These are phyloP conservation scores for Scedosporium minutisporum DNA, from an alignment of 2,329 filamentous ascomycete species.

Conservation along the genomic window DNA sequence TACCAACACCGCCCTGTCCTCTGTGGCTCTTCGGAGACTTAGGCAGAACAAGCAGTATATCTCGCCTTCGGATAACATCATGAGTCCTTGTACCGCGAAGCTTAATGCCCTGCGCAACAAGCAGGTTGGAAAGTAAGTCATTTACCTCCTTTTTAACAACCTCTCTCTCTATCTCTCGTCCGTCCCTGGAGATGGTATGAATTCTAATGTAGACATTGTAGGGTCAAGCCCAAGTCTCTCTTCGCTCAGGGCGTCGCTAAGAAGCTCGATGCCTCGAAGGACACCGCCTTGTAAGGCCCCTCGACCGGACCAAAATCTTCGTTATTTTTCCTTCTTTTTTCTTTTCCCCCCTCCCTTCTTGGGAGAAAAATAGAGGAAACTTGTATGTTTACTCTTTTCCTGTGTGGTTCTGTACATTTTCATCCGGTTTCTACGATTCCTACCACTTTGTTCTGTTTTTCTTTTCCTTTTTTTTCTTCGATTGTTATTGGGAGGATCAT, in stretches of 20 bases:
- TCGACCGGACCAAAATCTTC: conserved; percentile 11
- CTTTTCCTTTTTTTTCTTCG: conserved; percentile 5
- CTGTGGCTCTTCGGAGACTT: background rate
- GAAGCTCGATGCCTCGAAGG: conserved; percentile 38
- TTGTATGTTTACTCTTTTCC: background rate
- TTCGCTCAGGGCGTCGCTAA: conserved; percentile 57
- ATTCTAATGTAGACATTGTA: conserved; percentile 16
- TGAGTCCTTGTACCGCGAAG: conserved; percentile 79
- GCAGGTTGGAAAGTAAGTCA: conserved; percentile 63
- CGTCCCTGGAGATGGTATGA: background rate
- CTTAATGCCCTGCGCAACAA: conserved; percentile 72
- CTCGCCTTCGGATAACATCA: conserved; percentile 80
- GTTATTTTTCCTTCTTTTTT: too few relatives aligned
- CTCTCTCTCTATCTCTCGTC: background rate
- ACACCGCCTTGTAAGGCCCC: conserved; percentile 20
- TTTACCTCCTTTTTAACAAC: background rate
- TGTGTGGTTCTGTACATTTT: background rate
- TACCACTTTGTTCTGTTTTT: conserved; percentile 2
- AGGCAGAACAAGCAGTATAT: conserved; percentile 45
- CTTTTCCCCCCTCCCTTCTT: background rate
- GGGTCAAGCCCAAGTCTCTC: conserved; percentile 57
- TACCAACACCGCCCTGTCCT: background rate
- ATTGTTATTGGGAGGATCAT: conserved; percentile 5
- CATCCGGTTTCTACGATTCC: background rate
- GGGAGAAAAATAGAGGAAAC: background rate